Evolutionary conservation across 2,329 filamentous ascomycete genomes (phyloP), one percentile per base, ranked within the genome.

Genomic region (Fusarium pseudonygamai): DNA sequence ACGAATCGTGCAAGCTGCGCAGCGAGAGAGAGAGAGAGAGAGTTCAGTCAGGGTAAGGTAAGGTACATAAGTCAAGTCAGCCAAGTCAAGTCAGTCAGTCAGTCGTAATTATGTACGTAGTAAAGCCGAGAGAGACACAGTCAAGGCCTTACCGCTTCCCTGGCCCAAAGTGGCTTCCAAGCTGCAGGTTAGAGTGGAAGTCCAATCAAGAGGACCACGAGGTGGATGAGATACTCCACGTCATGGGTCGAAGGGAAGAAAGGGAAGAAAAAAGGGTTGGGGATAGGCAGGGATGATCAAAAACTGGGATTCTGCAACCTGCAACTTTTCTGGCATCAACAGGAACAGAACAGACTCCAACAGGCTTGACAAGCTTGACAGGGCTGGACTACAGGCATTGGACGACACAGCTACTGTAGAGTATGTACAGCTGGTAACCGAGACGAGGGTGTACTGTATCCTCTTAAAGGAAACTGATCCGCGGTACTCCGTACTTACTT

Each of bases 91-190:
- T 40, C 39, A 40, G 47, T 58, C 65, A 52, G 30, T 58, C 65
- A 64, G 50, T 53, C 56, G 42, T 55, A 64, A 49, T 61, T 61
- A 67, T 62, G 64, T 71, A 72, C 64, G 50, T 68, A 71, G 69
- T 63, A 64, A 60, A 72, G 68, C 69, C 65, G 64, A 75, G 63
- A 75, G 59, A 53, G 37, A 61, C 47, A 69, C 39, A 47, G 47
- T 60, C 61, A 76, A 59, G 61, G 57, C 64, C 67, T 77, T 77
- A 77, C 75, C 75, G 75, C 75, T 77, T 78, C 72, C 74, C 67
- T 55, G 63, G 52, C 65, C 67, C 20, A 43, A 67, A 67, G 75
- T 75, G 75, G 75, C 75, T 75, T 74, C 66, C 43, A 67, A 64
- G 64, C 71, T 77, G 73, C 75, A 77, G 60, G 69, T 50, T 60